A percentile compares a stretch with the other conserved stretches of the same genome.
Evolutionary conservation across 1,284 basidiomycete species (phyloP).

Genomic region (Trichosporon faecale): DNA sequence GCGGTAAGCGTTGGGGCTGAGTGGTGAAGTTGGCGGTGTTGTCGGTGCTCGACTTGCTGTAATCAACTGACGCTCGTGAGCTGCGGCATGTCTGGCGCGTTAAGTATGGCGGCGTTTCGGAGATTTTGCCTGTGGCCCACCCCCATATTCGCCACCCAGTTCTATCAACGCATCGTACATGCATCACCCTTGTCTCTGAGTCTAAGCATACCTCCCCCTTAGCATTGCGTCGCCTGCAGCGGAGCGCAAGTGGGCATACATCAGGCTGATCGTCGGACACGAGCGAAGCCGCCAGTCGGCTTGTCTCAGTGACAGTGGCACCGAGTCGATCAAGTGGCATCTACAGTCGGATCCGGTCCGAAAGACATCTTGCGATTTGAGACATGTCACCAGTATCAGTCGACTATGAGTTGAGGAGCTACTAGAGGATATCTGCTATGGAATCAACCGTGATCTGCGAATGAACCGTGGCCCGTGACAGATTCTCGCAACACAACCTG

Average conservation of each 20-base stretch:
- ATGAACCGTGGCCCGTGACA: too few relatives aligned
- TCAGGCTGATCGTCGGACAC: background rate
- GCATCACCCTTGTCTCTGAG: background rate
- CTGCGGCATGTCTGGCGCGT: background rate
- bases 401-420: too few relatives aligned
- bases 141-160: background rate
- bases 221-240: background rate
- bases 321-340: background rate
- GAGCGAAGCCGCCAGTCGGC: background rate
- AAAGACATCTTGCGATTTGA: background rate
- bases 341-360: background rate
- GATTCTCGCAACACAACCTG: too few relatives aligned
- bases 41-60: background rate
- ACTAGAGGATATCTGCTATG: too few relatives aligned
- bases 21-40: conserved; percentile 6
- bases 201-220: background rate
- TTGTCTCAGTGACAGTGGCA: background rate
- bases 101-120: conserved; percentile 8
- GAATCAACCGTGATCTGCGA: too few relatives aligned
- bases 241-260: background rate
- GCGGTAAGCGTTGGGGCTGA: background rate
- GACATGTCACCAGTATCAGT: background rate
- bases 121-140: background rate
- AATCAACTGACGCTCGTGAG: background rate
- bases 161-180: background rate